Evolutionary conservation across 345 rosid species (phyloP).

Genomic region (Heritiera littoralis): DNA sequence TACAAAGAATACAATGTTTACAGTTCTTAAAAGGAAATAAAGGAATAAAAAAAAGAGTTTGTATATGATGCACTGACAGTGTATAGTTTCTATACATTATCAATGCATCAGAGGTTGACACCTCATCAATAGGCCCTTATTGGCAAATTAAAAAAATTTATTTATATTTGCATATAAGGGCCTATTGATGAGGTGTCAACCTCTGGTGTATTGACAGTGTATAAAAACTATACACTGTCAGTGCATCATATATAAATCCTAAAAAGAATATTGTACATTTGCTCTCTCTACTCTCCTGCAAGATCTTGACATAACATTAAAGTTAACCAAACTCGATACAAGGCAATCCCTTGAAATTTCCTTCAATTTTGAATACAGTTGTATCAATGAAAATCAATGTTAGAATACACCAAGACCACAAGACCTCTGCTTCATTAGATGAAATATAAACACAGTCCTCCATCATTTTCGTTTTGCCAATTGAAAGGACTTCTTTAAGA

Average conservation of each 20-base stretch:
- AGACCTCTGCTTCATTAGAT: slow-evolving; percentile 4
- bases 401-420: slow-evolving; percentile 8
- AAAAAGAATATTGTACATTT: slow-evolving; percentile 11
- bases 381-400: slow-evolving; percentile 3
- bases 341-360: background rate
- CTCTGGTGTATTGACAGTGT: too few relatives aligned
- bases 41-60: background rate
- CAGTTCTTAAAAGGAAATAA: background rate
- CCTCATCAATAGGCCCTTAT: too few relatives aligned
- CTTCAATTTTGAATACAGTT: background rate
- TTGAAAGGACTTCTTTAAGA: slow-evolving; percentile 70
- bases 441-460: background rate
- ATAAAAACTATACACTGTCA: too few relatives aligned
- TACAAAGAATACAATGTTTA: background rate
- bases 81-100: too few relatives aligned
- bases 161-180: too few relatives aligned
- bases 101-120: too few relatives aligned
- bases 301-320: slow-evolving; percentile 19
- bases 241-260: too few relatives aligned
- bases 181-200: too few relatives aligned
- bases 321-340: slow-evolving; percentile 16
- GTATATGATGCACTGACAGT: too few relatives aligned
- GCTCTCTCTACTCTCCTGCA: slow-evolving; percentile 24
- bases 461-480: slow-evolving; percentile 61
- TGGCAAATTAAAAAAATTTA: too few relatives aligned